Conservation (phyloP, 1,139 yeast species). For the Kurtzmaniella natalensis region DNA sequence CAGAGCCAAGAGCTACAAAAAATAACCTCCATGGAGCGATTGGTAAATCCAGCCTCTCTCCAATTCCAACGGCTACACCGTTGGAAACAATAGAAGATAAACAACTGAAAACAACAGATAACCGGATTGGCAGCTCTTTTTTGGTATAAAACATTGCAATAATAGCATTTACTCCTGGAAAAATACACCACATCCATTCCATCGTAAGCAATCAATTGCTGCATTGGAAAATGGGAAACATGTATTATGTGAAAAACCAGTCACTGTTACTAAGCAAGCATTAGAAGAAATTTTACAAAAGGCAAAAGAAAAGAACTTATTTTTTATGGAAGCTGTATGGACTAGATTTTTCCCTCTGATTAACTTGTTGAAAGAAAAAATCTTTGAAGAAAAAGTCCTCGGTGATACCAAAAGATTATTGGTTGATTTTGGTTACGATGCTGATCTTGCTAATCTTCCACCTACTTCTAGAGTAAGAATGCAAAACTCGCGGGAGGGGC, state of each 20-base stretch:
- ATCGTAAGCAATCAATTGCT: conserved; percentile 43
- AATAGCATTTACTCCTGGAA: conserved; percentile 12
- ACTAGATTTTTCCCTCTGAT: conserved; percentile 57
- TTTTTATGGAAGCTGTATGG: conserved; percentile 66
- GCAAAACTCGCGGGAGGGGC: conserved; percentile 57
- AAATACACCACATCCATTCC: conserved; percentile 49
- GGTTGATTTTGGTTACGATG: conserved; percentile 36
- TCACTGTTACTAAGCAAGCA: conserved; percentile 49
- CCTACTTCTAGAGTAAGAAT: conserved; percentile 34
- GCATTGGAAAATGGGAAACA: conserved; percentile 51
- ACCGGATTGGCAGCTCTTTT: conserved; percentile 1
- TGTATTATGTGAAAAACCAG: conserved; percentile 60
- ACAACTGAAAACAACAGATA: conserved; percentile 14
- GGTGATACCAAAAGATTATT: conserved; percentile 44
- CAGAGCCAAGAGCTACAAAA: conserved; percentile 11
- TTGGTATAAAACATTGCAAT: conserved; percentile 9
- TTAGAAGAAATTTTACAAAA: conserved; percentile 38
- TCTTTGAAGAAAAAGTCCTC: conserved; percentile 41
- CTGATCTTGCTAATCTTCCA: conserved; percentile 24
- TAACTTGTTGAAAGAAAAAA: conserved; percentile 28
- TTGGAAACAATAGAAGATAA: conserved; percentile 14
- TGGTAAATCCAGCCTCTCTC: conserved; percentile 8
- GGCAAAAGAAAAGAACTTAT: conserved; percentile 43
- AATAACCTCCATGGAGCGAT: conserved; percentile 15
- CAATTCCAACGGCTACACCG: conserved; percentile 11